Conservation (phyloP, 257 asterid species). For the Capsicum chinense region DNA sequence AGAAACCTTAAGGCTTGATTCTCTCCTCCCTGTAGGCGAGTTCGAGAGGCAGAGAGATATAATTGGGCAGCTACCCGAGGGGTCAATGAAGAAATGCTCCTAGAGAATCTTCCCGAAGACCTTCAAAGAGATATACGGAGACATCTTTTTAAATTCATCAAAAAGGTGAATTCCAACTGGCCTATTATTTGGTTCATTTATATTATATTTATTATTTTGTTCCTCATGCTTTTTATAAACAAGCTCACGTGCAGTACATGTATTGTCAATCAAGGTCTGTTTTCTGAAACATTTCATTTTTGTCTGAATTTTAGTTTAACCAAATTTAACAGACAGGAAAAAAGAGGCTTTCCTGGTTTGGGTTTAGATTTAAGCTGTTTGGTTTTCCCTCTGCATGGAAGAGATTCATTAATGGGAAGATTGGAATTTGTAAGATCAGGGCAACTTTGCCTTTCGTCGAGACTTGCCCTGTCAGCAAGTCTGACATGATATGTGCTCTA, state of each 20-base stretch:
- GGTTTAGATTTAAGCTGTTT: constrained; percentile 22
- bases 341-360: constrained; percentile 1
- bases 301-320: constrained; percentile 9
- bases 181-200: not conserved
- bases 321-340: not conserved
- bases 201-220: not conserved
- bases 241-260: not conserved
- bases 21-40: constrained; percentile 54
- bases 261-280: constrained; percentile 5
- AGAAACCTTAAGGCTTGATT: constrained; percentile 20
- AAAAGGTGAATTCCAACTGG: constrained; percentile 60
- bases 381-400: not conserved
- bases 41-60: constrained; percentile 78
- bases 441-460: not conserved
- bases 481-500: constrained; percentile 24
- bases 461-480: not conserved
- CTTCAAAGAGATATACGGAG: constrained; percentile 86
- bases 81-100: constrained; percentile 77
- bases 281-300: constrained; percentile 22
- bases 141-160: constrained; percentile 79
- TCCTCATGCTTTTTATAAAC: not conserved
- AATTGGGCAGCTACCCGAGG: constrained; percentile 96
- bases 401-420: constrained; percentile 14
- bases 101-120: constrained; percentile 96
- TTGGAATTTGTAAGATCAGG: constrained; percentile 20